Conservation (phyloP, 1,139 yeast genomes). For the Lodderomyces orthopsilosis region DNA sequence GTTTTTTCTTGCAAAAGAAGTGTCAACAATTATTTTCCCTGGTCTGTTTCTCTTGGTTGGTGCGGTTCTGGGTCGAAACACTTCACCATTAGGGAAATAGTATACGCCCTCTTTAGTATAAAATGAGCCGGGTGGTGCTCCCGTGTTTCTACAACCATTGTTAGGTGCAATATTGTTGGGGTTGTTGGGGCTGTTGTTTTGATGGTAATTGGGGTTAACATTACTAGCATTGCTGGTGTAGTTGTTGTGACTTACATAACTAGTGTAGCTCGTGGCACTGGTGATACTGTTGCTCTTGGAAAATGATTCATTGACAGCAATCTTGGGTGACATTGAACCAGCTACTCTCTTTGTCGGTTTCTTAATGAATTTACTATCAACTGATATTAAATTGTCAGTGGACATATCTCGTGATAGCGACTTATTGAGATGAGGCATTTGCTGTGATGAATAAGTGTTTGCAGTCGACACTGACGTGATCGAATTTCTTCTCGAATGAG, state of each 20-base stretch:
- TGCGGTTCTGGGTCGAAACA: constrained; percentile 46
- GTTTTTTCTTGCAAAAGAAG: constrained; percentile 5
- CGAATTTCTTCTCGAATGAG: constrained; percentile 30
- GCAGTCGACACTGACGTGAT: constrained; percentile 27
- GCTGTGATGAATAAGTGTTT: constrained; percentile 11
- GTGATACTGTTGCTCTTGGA: constrained; percentile 3
- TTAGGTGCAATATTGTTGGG: neutral
- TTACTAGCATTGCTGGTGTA: neutral
- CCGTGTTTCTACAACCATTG: constrained; percentile 2
- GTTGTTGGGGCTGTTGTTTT: neutral
- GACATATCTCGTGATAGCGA: constrained; percentile 27
- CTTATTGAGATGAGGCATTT: constrained; percentile 10
- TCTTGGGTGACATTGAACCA: neutral
- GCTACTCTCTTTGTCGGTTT: constrained; percentile 24
- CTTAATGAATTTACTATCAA: constrained; percentile 40
- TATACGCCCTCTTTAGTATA: constrained; percentile 19
- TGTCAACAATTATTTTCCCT: constrained; percentile 18
- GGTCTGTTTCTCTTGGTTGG: constrained; percentile 42
- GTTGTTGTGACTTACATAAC: neutral
- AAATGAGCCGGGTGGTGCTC: constrained; percentile 4
- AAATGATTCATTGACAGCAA: neutral
- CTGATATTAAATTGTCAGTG: constrained; percentile 37
- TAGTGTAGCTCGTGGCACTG: neutral
- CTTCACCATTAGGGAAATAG: constrained; percentile 56
- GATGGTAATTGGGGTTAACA: neutral